Evolutionary conservation across 2,329 filamentous ascomycete genomes (phyloP).

Genomic region (Trichothecium sympodiale): DNA sequence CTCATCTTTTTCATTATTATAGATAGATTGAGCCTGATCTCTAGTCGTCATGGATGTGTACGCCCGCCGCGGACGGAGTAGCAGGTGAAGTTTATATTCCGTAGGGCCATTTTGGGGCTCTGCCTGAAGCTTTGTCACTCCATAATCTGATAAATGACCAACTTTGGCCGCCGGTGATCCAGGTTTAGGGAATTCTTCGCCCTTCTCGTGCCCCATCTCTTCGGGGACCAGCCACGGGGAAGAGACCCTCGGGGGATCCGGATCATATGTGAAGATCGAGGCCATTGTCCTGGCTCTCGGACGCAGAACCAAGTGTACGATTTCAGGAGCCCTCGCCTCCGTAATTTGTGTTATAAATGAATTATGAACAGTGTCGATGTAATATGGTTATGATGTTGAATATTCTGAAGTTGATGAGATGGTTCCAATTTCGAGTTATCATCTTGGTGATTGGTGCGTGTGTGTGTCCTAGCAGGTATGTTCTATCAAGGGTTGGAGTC

Average conservation of each 20-base stretch:
- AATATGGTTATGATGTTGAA: constrained; percentile 10
- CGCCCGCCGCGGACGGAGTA: constrained; percentile 65
- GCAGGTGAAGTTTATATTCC: constrained; percentile 90
- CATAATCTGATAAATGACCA: constrained; percentile 40
- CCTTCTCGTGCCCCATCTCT: constrained; percentile 24
- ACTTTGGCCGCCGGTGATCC: constrained; percentile 12
- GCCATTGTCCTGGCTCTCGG: constrained; percentile 47
- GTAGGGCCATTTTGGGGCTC: constrained; percentile 92
- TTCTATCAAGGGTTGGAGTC: too few species aligned
- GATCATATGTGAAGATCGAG: constrained; percentile 91
- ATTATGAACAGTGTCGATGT: not conserved
- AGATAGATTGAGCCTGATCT: not conserved
- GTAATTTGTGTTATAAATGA: too few species aligned
- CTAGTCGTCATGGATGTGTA: constrained; percentile 62
- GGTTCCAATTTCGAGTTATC: constrained; percentile 11
- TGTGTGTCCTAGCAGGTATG: not conserved
- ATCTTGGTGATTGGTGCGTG: constrained; percentile 13
- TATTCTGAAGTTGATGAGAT: not conserved
- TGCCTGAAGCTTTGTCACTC: constrained; percentile 67
- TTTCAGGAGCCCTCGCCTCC: too few species aligned
- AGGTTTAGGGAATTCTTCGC: constrained; percentile 18
- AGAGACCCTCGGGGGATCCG: constrained; percentile 74
- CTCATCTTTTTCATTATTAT: constrained; percentile 5
- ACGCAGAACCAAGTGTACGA: too few species aligned
- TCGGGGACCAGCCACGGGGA: constrained; percentile 74